Evolutionary conservation across 2,329 filamentous ascomycete genomes (phyloP).

Genomic region (Cylindrodendrum hubeiense): DNA sequence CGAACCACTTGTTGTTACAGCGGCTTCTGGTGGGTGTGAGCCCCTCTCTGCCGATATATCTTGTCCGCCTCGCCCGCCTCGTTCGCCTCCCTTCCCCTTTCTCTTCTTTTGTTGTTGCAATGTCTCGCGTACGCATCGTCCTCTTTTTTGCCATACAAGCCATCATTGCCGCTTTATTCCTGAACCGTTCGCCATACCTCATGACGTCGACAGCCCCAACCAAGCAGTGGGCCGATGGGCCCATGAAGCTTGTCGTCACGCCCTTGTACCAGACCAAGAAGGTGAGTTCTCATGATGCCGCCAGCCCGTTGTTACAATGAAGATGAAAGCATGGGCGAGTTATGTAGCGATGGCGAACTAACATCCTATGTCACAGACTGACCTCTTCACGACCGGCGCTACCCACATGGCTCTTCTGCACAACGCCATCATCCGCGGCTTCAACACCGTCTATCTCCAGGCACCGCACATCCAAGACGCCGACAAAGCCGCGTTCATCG

Average conservation of each 20-base stretch:
- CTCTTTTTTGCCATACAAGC: conserved; percentile 46
- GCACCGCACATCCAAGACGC: conserved; percentile 62
- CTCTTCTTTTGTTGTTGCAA: conserved; percentile 26
- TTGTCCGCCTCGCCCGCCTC: background rate
- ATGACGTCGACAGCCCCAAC: conserved; percentile 48
- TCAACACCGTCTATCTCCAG: conserved; percentile 74
- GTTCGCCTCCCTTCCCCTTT: background rate
- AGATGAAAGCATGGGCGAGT: background rate
- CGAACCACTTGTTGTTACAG: conserved; percentile 22
- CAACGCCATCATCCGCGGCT: conserved; percentile 73
- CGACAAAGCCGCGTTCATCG: conserved; percentile 69
- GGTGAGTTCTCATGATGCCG: conserved; percentile 47
- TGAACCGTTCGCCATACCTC: conserved; percentile 51
- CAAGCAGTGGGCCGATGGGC: conserved; percentile 65
- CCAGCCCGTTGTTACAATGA: background rate
- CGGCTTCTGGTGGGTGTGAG: conserved; percentile 2
- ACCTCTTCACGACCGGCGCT: conserved; percentile 69
- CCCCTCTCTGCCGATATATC: conserved; percentile 19
- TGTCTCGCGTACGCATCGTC: conserved; percentile 37
- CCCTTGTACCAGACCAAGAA: conserved; percentile 66
- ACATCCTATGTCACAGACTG: conserved; percentile 54
- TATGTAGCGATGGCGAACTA: background rate
- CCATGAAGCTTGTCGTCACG: conserved; percentile 66
- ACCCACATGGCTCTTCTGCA: conserved; percentile 73
- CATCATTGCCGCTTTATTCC: conserved; percentile 48